Conservation (phyloP, 805 yeast species). For the Priceomyces castillae region DNA sequence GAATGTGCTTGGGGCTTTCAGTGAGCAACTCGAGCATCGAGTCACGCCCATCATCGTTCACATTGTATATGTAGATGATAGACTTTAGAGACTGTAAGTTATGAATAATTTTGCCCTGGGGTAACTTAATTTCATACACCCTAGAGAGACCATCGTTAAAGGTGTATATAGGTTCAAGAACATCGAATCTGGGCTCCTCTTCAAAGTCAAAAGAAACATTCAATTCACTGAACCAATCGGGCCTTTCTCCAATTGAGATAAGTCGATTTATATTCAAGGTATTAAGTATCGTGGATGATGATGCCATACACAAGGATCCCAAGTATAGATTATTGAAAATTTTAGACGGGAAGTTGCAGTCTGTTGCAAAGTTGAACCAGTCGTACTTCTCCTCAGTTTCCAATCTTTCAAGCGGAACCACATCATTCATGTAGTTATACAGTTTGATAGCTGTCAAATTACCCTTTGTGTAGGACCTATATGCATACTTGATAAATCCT, state of each 20-base stretch:
- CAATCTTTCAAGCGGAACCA: neutral
- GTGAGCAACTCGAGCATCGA: conserved; percentile 27
- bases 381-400: conserved; percentile 15
- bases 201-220: conserved; percentile 16
- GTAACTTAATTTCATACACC: conserved; percentile 19
- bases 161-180: conserved; percentile 16
- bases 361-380: conserved; percentile 32
- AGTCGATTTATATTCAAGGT: conserved; percentile 23
- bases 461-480: neutral
- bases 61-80: conserved; percentile 29
- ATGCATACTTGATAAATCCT: conserved; percentile 21
- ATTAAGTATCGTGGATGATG: conserved; percentile 26
- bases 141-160: conserved; percentile 16
- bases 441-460: neutral
- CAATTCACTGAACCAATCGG: conserved; percentile 27
- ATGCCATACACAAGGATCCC: conserved; percentile 35
- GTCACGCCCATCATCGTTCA: conserved; percentile 41
- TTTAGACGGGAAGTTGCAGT: conserved; percentile 37
- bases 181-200: neutral
- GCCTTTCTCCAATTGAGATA: conserved; percentile 37
- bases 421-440: neutral
- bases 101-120: neutral
- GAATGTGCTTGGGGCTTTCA: conserved; percentile 29
- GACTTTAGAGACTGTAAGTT: conserved; percentile 12
- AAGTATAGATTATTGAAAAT: conserved; percentile 27